These are phyloP conservation scores for Neocatenulostroma microsporum DNA, from an alignment of 2,329 filamentous ascomycete species.

Conservation along the genomic window DNA sequence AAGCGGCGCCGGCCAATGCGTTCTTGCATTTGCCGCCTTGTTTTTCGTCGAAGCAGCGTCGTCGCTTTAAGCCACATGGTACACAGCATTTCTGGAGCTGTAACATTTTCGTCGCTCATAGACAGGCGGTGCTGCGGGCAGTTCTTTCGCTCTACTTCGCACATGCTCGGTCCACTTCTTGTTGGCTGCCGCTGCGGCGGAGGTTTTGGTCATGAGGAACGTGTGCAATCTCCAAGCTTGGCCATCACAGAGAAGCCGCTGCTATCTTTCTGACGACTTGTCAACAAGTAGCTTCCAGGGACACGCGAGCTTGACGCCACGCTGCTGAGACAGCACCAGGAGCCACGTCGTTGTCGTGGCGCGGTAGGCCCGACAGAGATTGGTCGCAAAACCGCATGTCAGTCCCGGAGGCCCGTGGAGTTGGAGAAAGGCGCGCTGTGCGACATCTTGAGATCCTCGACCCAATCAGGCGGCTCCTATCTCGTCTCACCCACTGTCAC, in stretches of 20 bases:
- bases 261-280: no score
- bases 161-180: conserved; percentile 14
- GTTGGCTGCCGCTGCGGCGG: conserved; percentile 6
- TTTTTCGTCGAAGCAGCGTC: conserved; percentile 2
- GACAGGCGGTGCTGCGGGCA: no score
- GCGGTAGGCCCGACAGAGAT: no score
- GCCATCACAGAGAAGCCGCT: background rate
- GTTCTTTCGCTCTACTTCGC: conserved; percentile 6
- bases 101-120: conserved; percentile 4
- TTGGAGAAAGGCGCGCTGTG: no score
- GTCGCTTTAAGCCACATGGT: conserved; percentile 5
- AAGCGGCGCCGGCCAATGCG: background rate
- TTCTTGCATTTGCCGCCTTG: background rate
- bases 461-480: no score
- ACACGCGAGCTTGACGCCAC: conserved; percentile 5
- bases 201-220: background rate
- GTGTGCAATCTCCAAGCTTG: background rate
- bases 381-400: no score
- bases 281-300: background rate
- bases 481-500: no score
- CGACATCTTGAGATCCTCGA: no score
- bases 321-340: conserved; percentile 1
- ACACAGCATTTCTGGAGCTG: conserved; percentile 6
- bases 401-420: no score
- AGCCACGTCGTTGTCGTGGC: no score